These are phyloP conservation scores for Emergomyces pasteurianus DNA, from an alignment of 2,329 filamentous ascomycete species.

Conservation along the genomic window DNA sequence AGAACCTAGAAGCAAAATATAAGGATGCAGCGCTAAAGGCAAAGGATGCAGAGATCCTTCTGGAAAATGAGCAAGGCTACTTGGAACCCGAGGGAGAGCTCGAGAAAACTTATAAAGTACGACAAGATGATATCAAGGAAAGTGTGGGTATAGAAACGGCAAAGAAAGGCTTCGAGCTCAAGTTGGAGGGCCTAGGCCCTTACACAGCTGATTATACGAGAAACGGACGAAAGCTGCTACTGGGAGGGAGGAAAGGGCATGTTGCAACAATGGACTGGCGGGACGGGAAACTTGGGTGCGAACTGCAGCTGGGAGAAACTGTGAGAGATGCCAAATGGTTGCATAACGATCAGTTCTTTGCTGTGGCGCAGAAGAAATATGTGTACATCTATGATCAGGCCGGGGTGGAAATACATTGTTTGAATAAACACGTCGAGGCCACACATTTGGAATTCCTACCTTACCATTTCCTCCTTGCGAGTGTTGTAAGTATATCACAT, in stretches of 20 bases:
- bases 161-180: constrained; percentile 86
- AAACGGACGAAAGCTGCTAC: constrained; percentile 73
- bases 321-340: constrained; percentile 82
- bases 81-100: constrained; percentile 79
- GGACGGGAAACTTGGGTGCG: constrained; percentile 78
- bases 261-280: constrained; percentile 95
- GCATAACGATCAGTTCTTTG: constrained; percentile 87
- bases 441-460: constrained; percentile 91
- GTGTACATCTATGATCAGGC: constrained; percentile 92
- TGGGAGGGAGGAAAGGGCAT: constrained; percentile 87
- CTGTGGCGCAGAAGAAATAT: constrained; percentile 90
- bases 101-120: constrained; percentile 84
- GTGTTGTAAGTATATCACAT: constrained; percentile 49
- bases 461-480: constrained; percentile 88
- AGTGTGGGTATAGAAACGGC: constrained; percentile 71
- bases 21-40: constrained; percentile 69
- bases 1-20: constrained; percentile 68
- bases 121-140: constrained; percentile 70
- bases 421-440: constrained; percentile 83
- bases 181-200: constrained; percentile 68
- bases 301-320: constrained; percentile 83
- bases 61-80: constrained; percentile 77
- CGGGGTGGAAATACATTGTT: constrained; percentile 82
- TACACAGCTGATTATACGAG: constrained; percentile 82
- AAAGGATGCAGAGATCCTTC: constrained; percentile 88